These are phyloP conservation scores for Cytospora piceae DNA, from an alignment of 2,329 filamentous ascomycete genomes.

Conservation along the genomic window DNA sequence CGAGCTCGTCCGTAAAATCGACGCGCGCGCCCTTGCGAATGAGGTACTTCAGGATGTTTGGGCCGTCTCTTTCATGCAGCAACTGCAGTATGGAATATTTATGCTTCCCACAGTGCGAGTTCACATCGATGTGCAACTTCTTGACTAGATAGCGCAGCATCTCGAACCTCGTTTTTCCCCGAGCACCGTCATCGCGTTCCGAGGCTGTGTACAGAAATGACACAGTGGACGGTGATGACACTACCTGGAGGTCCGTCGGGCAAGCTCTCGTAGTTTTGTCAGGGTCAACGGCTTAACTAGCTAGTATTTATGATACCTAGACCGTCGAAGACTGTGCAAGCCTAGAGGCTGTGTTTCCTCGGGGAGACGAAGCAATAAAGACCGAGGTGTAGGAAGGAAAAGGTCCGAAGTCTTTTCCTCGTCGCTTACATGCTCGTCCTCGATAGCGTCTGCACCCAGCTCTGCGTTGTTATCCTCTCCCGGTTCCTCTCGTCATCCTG, in stretches of 20 bases:
- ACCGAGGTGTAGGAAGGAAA: too few species aligned
- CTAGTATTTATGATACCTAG: not conserved
- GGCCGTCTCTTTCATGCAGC: not conserved
- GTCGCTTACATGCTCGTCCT: too few species aligned
- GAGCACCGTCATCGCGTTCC: not conserved
- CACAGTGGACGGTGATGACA: slow-evolving; percentile 8
- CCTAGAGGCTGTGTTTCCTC: too few species aligned
- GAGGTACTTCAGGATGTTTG: not conserved
- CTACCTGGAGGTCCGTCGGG: not conserved
- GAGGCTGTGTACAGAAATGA: not conserved
- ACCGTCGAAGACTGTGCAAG: too few species aligned
- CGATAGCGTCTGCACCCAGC: too few species aligned
- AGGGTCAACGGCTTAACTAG: not conserved
- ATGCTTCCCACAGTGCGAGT: not conserved
- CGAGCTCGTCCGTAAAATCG: not conserved
- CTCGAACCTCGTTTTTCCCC: not conserved
- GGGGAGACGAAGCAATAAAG: too few species aligned
- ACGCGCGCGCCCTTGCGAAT: not conserved
- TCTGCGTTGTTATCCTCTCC: too few species aligned
- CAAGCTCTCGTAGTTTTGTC: not conserved
- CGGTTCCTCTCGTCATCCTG: too few species aligned
- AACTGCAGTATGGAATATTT: not conserved
- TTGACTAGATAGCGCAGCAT: slow-evolving; percentile 7
- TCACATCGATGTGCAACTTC: not conserved
- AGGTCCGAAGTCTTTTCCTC: too few species aligned